Evolutionary conservation across 2,329 filamentous ascomycete genomes (phyloP).

Genomic region (Colletotrichum tabaci): DNA sequence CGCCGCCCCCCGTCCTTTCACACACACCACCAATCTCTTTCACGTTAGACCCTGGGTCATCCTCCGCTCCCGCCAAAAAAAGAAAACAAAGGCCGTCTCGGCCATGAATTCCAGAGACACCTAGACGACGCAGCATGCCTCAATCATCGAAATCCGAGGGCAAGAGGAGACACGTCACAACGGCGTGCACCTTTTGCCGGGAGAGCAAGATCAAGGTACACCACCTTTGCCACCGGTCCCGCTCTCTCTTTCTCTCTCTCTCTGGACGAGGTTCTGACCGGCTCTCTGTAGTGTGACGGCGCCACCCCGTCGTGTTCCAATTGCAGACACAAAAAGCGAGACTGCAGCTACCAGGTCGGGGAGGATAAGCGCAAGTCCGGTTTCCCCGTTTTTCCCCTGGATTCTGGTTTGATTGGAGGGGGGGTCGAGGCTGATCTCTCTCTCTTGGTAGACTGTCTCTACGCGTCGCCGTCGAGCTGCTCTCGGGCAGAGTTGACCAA

Average conservation of each 20-base stretch:
- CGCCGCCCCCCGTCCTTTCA: neutral
- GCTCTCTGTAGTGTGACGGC: conserved; percentile 19
- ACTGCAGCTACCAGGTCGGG: conserved; percentile 28
- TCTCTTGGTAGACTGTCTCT: conserved; percentile 18
- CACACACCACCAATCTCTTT: conserved; percentile 1
- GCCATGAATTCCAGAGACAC: neutral
- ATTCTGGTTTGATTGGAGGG: neutral
- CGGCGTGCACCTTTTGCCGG: conserved; percentile 59
- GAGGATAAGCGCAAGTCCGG: conserved; percentile 39
- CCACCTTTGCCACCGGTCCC: neutral
- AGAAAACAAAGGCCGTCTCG: neutral
- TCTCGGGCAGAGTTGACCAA: conserved; percentile 27
- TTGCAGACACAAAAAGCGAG: conserved; percentile 20
- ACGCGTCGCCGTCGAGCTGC: conserved; percentile 32
- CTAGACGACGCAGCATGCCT: conserved; percentile 7
- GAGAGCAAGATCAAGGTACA: conserved; percentile 61
- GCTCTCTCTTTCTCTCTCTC: too few relatives aligned
- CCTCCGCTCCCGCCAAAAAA: conserved; percentile 9
- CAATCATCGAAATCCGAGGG: conserved; percentile 21
- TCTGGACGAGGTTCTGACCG: neutral
- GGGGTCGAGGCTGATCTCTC: neutral
- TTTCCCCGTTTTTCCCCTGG: neutral
- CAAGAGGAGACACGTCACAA: conserved; percentile 58
- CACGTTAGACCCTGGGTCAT: conserved; percentile 19
- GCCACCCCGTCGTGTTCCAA: conserved; percentile 30